Percentiles rank a stretch among this genome's conserved stretches.
Conservation (phyloP, 2,329 filamentous ascomycete genomes). For the Aspergillus brasiliensis region DNA sequence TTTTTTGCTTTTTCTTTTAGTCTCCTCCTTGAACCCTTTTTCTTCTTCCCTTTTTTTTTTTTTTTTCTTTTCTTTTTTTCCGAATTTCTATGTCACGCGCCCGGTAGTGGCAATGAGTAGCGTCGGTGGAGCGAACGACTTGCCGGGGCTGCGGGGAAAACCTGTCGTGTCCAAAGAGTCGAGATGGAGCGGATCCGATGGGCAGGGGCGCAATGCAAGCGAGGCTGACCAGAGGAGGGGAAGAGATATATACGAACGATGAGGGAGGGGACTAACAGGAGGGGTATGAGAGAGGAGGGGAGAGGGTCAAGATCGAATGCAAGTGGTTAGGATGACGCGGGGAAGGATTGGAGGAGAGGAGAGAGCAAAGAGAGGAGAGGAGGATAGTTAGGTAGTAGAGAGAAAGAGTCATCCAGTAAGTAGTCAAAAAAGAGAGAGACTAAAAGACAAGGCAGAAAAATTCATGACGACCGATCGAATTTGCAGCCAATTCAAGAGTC, state of each 20-base stretch:
- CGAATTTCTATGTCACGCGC: not conserved
- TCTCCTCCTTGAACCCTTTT: not conserved
- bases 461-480: too few relatives aligned
- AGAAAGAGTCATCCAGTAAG: too few relatives aligned
- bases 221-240: not conserved
- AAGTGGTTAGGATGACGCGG: not conserved
- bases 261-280: not conserved
- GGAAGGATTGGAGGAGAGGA: not conserved
- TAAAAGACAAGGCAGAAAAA: too few relatives aligned
- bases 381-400: not conserved
- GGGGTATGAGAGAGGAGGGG: not conserved
- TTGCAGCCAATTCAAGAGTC: too few relatives aligned
- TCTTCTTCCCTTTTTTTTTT: not conserved
- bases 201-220: not conserved
- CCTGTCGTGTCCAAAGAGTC: not conserved
- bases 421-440: slow-evolving; percentile 7
- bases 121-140: slow-evolving; percentile 15
- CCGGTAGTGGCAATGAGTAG: not conserved
- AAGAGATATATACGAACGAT: not conserved
- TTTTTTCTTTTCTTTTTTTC: slow-evolving; percentile 1
- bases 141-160: slow-evolving; percentile 17
- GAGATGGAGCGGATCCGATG: slow-evolving; percentile 1
- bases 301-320: not conserved
- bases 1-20: not conserved
- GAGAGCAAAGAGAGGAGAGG: not conserved